phyloP scores from a whole-genome alignment of 495 filamentous ascomycete genomes.

The Lasiosphaeris hirsuta region DNA sequence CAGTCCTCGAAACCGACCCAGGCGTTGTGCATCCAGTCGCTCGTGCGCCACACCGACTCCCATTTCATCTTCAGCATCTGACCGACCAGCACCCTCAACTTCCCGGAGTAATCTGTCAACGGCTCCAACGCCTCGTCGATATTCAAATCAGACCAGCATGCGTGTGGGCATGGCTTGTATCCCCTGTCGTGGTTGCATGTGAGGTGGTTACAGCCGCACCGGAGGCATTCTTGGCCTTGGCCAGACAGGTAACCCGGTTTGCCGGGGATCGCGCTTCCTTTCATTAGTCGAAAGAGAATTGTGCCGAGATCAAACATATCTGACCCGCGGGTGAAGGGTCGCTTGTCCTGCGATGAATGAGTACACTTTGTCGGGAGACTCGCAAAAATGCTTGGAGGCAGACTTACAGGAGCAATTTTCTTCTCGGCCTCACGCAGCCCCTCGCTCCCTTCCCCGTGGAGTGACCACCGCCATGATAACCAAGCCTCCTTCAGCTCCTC shows the following conservation, averaged over 20 bases:
- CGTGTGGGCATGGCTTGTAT: neutral
- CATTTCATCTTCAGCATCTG: constrained; percentile 25
- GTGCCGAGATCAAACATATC: constrained; percentile 38
- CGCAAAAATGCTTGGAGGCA: neutral
- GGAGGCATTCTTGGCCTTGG: constrained; percentile 25
- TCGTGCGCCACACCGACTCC: constrained; percentile 12
- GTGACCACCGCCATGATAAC: neutral
- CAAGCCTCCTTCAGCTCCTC: constrained; percentile 11
- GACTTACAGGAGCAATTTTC: constrained; percentile 10
- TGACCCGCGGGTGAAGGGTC: constrained; percentile 28
- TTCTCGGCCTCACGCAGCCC: constrained; percentile 1
- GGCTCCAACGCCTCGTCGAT: constrained; percentile 11
- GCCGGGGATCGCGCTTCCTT: constrained; percentile 15
- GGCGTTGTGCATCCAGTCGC: constrained; percentile 19
- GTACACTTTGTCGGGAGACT: neutral
- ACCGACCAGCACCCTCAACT: constrained; percentile 21
- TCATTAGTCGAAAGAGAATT: constrained; percentile 41
- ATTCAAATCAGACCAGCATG: constrained; percentile 26
- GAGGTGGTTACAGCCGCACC: constrained; percentile 24
- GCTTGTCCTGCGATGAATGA: constrained; percentile 16
- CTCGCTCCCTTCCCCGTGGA: neutral
- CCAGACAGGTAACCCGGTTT: constrained; percentile 5
- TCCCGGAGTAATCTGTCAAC: constrained; percentile 22
- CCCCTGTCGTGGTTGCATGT: neutral
- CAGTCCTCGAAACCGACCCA: constrained; percentile 28